A percentile compares a stretch with the other conserved stretches of the same genome.
Evolutionary conservation across 306 rosid genomes (phyloP).

Genomic region (Vachellia collinsii): DNA sequence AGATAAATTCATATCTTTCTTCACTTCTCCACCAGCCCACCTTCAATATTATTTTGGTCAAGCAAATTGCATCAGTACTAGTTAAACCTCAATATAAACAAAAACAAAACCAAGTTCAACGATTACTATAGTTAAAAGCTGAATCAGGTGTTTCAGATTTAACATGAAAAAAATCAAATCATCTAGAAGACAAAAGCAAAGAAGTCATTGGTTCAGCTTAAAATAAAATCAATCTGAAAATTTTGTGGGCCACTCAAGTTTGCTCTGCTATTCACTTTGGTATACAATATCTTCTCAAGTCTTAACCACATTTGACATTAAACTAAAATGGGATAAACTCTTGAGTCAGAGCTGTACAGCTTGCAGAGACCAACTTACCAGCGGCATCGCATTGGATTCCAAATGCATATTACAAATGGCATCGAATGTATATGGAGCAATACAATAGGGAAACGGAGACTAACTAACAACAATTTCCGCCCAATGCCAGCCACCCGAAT

Average conservation of each 20-base stretch:
- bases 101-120: neutral
- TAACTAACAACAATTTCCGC: neutral
- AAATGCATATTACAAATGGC: neutral
- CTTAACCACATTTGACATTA: neutral
- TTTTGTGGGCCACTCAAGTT: neutral
- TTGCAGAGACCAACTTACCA: conserved; percentile 6
- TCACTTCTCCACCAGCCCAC: neutral
- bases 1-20: neutral
- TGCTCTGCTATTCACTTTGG: neutral
- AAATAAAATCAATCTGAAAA: neutral
- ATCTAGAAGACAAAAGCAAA: neutral
- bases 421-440: neutral
- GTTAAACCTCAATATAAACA: neutral
- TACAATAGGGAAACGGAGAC: neutral
- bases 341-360: neutral
- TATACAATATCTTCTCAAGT: neutral
- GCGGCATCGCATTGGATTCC: neutral
- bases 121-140: neutral
- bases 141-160: neutral
- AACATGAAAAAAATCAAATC: neutral
- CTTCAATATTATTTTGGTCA: neutral
- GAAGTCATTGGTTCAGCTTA: neutral
- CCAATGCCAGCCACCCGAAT: neutral
- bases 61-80: neutral
- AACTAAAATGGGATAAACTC: neutral